These are phyloP conservation scores for Colletotrichum tropicicola DNA, from an alignment of 2,329 filamentous ascomycete genomes.

Conservation along the genomic window DNA sequence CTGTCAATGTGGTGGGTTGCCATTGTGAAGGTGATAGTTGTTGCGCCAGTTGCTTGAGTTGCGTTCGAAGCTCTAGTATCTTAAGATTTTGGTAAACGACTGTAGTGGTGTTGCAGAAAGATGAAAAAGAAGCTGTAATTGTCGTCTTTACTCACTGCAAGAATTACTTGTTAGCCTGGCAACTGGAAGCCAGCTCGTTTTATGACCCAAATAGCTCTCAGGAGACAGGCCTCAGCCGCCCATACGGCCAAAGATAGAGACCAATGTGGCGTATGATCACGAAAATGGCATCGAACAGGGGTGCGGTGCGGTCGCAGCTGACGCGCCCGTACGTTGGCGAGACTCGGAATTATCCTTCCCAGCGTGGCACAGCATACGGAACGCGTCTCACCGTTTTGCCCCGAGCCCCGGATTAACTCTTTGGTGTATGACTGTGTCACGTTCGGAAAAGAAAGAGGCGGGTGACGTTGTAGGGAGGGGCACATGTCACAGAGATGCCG, in stretches of 20 bases:
- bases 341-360: too few relatives aligned
- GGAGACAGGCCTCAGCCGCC: too few relatives aligned
- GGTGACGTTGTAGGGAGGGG: background rate
- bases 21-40: too few relatives aligned
- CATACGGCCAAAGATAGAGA: background rate
- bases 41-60: too few relatives aligned
- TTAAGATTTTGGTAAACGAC: too few relatives aligned
- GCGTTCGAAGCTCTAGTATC: too few relatives aligned
- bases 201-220: too few relatives aligned
- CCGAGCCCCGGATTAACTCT: background rate
- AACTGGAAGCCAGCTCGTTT: too few relatives aligned
- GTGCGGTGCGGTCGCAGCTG: background rate
- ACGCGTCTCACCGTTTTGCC: background rate
- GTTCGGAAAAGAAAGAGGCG: background rate
- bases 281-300: background rate
- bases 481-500: background rate
- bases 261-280: conserved; percentile 9
- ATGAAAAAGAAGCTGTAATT: too few relatives aligned
- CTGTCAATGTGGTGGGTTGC: background rate
- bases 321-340: background rate
- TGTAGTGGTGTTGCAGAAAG: too few relatives aligned
- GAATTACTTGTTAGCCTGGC: too few relatives aligned
- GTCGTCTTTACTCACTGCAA: too few relatives aligned
- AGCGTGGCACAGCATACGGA: conserved; percentile 12
- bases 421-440: conserved; percentile 2